A percentile compares a stretch with the other conserved stretches of the same genome.
Conservation (phyloP, 1,284 basidiomycete species). For the Ganoderma meredithae region DNA sequence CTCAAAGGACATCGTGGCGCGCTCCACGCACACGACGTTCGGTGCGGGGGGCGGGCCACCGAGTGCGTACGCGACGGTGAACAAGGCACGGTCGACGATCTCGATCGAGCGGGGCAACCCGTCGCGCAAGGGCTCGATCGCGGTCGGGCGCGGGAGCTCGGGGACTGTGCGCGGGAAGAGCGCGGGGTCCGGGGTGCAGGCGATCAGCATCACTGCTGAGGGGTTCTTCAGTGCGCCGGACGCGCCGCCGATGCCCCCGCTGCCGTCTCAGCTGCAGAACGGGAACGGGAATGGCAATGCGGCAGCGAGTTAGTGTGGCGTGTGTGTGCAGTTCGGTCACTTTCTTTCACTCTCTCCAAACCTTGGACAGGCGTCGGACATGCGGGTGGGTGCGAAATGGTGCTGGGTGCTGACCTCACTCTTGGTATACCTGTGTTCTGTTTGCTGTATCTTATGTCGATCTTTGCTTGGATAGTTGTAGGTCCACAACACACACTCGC, state of each 20-base stretch:
- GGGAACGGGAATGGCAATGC: conserved; percentile 19
- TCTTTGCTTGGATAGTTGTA: conserved; percentile 1
- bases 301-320: neutral
- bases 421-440: neutral
- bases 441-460: conserved; percentile 19
- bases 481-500: neutral
- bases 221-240: conserved; percentile 76
- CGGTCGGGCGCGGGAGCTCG: conserved; percentile 63
- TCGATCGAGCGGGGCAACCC: conserved; percentile 60
- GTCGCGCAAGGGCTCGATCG: conserved; percentile 62
- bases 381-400: neutral
- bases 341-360: neutral
- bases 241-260: conserved; percentile 44
- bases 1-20: conserved; percentile 27
- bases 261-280: conserved; percentile 29
- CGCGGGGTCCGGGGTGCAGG: conserved; percentile 72
- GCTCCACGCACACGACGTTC: conserved; percentile 37
- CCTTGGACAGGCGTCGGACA: neutral
- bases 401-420: neutral
- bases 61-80: conserved; percentile 39
- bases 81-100: conserved; percentile 60
- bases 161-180: conserved; percentile 54
- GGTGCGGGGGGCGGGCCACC: conserved; percentile 35
- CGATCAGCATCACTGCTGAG: conserved; percentile 71
- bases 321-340: neutral